These are phyloP conservation scores for Cryoendolithus antarcticus DNA, from an alignment of 2,329 filamentous ascomycete species.

Conservation along the genomic window DNA sequence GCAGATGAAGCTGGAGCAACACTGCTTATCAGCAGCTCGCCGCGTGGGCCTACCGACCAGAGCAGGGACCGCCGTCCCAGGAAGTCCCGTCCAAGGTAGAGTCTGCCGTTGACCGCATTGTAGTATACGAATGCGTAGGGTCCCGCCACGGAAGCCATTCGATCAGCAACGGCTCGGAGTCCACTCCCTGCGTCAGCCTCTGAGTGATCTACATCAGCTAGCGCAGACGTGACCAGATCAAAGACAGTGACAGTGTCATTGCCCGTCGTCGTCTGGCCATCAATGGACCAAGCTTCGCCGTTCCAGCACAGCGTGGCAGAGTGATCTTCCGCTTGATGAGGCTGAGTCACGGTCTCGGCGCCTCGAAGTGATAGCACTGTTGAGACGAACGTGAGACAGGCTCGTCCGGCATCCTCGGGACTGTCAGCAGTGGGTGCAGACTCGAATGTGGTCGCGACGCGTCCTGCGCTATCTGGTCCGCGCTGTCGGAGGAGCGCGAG, in stretches of 20 bases:
- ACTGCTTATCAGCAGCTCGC: conserved; percentile 55
- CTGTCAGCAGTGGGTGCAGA: no score
- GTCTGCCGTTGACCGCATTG: conserved; percentile 45
- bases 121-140: conserved; percentile 86
- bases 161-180: conserved; percentile 3
- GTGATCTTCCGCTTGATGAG: conserved; percentile 46
- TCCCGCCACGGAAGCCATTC: conserved; percentile 34
- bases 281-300: conserved; percentile 81
- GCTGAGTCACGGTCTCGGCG: conserved; percentile 57
- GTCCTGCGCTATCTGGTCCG: conserved; percentile 17
- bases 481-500: conserved; percentile 16
- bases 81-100: conserved; percentile 80
- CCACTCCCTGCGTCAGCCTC: background rate
- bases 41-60: conserved; percentile 35
- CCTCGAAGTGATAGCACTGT: conserved; percentile 89
- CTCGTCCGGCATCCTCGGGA: conserved; percentile 15
- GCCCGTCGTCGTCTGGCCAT: conserved; percentile 43
- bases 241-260: conserved; percentile 72
- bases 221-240: conserved; percentile 33
- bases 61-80: conserved; percentile 78
- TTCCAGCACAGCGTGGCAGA: conserved; percentile 85
- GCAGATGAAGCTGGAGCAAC: conserved; percentile 43
- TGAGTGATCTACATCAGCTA: no score
- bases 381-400: conserved; percentile 54
- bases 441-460: no score